Conservation (phyloP, 176 grass and related monocot species). For the Puccinellia tenuiflora region DNA sequence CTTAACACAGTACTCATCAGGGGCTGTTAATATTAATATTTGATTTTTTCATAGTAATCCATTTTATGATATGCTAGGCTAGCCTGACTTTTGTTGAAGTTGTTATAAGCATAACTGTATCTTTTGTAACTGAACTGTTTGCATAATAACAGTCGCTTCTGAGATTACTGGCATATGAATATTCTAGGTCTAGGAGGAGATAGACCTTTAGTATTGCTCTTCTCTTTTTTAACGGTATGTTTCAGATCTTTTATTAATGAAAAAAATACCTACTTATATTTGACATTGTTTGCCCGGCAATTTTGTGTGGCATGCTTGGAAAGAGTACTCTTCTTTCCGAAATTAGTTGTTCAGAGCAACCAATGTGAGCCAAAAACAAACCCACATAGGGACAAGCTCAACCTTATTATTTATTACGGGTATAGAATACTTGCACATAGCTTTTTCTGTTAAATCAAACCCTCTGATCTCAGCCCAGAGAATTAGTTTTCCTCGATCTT, state of each 20-base stretch:
- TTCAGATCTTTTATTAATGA: conserved; percentile 1
- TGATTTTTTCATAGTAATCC: neutral
- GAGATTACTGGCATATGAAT: neutral
- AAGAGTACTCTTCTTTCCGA: neutral
- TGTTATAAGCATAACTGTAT: neutral
- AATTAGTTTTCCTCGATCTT: conserved; percentile 5
- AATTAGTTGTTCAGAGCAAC: neutral
- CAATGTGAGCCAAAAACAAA: conserved; percentile 1
- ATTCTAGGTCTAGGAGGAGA: conserved; percentile 13
- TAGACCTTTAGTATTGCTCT: neutral
- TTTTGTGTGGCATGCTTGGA: neutral
- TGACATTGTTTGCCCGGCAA: neutral
- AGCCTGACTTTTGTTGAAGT: conserved; percentile 8
- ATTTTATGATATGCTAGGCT: neutral
- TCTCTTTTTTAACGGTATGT: neutral
- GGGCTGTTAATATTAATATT: neutral
- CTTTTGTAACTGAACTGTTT: neutral
- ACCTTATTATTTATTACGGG: neutral
- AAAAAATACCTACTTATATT: neutral
- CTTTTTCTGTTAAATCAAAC: neutral
- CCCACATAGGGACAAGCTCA: neutral
- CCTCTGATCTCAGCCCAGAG: neutral
- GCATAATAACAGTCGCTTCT: neutral
- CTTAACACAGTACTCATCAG: neutral
- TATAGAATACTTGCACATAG: neutral